phyloP scores from a whole-genome alignment of 1,284 basidiomycete species.

The Sanghuangporus baumii region DNA sequence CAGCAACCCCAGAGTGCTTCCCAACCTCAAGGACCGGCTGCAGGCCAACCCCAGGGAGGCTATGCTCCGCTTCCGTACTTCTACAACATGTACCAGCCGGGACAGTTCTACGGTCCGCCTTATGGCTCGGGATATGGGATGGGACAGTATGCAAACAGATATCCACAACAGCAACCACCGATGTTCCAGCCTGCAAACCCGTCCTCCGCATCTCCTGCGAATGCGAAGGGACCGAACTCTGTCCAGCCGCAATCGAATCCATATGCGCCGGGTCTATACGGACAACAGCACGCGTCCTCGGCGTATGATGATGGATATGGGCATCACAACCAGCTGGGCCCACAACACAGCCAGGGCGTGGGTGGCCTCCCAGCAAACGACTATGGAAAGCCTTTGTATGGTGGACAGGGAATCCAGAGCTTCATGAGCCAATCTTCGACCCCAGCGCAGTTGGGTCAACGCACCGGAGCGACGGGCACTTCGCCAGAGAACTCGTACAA shows the following conservation, averaged over 20 bases:
- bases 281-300: slow-evolving; percentile 48
- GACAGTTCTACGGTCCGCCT: slow-evolving; percentile 66
- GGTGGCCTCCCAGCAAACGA: slow-evolving; percentile 46
- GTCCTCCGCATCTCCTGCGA: slow-evolving; percentile 52
- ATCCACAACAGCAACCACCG: slow-evolving; percentile 38
- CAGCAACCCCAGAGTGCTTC: slow-evolving; percentile 27
- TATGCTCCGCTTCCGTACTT: slow-evolving; percentile 59
- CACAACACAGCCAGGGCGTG: slow-evolving; percentile 43
- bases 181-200: slow-evolving; percentile 52
- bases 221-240: slow-evolving; percentile 53
- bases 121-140: slow-evolving; percentile 67
- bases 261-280: slow-evolving; percentile 58
- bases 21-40: slow-evolving; percentile 48
- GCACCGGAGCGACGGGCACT: slow-evolving; percentile 33
- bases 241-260: slow-evolving; percentile 53
- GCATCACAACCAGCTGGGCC: slow-evolving; percentile 44
- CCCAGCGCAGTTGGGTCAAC: slow-evolving; percentile 41
- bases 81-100: slow-evolving; percentile 38
- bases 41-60: slow-evolving; percentile 56
- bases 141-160: slow-evolving; percentile 69
- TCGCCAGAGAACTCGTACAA: slow-evolving; percentile 73
- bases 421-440: slow-evolving; percentile 57
- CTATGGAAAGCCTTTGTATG: slow-evolving; percentile 63
- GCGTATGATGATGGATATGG: slow-evolving; percentile 66
- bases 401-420: slow-evolving; percentile 56